Percentiles rank a stretch among this genome's conserved stretches.
Conservation (phyloP, 1,139 yeast genomes). For the Taphrina pruni region DNA sequence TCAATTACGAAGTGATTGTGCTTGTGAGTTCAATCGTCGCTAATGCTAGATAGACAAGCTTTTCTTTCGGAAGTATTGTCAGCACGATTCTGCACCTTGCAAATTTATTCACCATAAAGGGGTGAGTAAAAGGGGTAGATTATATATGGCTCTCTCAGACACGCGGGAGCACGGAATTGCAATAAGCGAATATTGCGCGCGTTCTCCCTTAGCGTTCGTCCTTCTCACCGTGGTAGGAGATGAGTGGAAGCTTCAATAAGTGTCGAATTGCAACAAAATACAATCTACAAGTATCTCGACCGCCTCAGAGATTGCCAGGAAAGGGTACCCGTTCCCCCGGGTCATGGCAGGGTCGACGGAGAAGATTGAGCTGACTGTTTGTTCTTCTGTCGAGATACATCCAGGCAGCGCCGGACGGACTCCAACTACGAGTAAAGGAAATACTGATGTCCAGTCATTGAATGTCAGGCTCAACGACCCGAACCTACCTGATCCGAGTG, state of each 20-base stretch:
- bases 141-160: neutral
- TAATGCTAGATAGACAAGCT: no score
- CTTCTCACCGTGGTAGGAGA: neutral
- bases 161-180: neutral
- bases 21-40: no score
- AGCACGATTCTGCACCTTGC: no score
- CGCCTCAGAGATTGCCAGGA: neutral
- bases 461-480: slow-evolving; percentile 9
- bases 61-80: no score
- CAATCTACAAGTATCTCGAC: neutral
- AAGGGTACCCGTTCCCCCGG: neutral
- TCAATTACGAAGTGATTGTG: no score
- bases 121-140: neutral
- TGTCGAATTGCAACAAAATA: neutral
- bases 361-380: slow-evolving; percentile 6
- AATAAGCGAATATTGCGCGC: neutral
- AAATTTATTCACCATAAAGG: neutral
- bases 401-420: neutral
- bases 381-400: slow-evolving; percentile 3
- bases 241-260: neutral
- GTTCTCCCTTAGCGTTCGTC: neutral
- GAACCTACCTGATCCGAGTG: slow-evolving; percentile 7
- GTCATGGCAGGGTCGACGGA: neutral
- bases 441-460: neutral
- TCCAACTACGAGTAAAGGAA: neutral